phyloP scores from a whole-genome alignment of 225 moss, liverwort and hornwort species.

The Straminergon stramineum region DNA sequence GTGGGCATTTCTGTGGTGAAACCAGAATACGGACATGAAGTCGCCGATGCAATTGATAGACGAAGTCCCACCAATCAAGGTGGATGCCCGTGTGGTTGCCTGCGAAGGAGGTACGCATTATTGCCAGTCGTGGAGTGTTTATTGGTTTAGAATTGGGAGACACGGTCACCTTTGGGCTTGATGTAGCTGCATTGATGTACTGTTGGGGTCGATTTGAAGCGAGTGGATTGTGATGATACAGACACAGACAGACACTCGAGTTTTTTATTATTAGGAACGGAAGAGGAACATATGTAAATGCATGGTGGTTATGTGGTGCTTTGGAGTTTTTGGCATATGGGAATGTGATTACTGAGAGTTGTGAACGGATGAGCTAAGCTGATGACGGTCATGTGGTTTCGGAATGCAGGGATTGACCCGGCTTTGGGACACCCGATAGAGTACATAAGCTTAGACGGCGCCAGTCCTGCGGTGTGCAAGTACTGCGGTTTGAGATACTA shows the following conservation, averaged over 20 bases:
- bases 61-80: slow-evolving; percentile 71
- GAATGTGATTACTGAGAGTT: not conserved
- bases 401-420: slow-evolving; percentile 52
- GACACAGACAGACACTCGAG: not conserved
- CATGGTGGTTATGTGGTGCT: not conserved
- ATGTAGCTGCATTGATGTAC: not conserved
- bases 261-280: not conserved
- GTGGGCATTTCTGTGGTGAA: not conserved
- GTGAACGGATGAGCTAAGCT: not conserved
- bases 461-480: slow-evolving; percentile 38
- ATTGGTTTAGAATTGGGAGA: not conserved
- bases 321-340: not conserved
- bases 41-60: slow-evolving; percentile 78
- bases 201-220: not conserved
- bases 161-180: not conserved
- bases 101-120: slow-evolving; percentile 67
- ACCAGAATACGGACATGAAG: slow-evolving; percentile 53
- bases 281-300: not conserved
- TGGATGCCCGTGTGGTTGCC: slow-evolving; percentile 62
- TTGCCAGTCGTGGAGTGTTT: not conserved
- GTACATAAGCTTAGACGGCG: slow-evolving; percentile 69
- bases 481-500: slow-evolving; percentile 28
- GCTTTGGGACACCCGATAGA: slow-evolving; percentile 87
- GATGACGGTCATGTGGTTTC: not conserved
- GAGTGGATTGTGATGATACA: not conserved